Percentiles rank a stretch among this genome's conserved stretches.
These are phyloP conservation scores for Kitagawia praeruptora DNA, from an alignment of 129 eudicot species.

Conservation along the genomic window DNA sequence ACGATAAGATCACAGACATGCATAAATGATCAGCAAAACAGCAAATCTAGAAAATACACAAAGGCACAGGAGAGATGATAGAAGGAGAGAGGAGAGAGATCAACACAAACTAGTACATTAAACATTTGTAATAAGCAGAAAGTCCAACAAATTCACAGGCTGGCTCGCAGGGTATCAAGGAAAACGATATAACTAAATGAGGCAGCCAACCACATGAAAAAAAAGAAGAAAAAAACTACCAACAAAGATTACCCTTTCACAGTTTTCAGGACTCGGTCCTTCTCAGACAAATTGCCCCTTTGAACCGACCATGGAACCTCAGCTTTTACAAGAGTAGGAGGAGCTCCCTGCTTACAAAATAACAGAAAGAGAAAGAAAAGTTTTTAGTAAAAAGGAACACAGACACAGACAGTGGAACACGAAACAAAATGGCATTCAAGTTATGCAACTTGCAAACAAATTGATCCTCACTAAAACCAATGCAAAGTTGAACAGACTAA, in stretches of 20 bases:
- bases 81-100: not conserved
- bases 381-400: not conserved
- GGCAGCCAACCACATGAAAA: not conserved
- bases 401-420: not conserved
- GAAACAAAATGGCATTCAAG: not conserved
- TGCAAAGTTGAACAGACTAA: not conserved
- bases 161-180: not conserved
- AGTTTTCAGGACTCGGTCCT: constrained; percentile 84
- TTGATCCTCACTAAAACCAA: not conserved
- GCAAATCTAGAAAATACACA: not conserved
- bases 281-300: constrained; percentile 76
- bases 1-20: not conserved
- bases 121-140: not conserved
- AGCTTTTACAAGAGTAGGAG: constrained; percentile 80
- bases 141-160: not conserved
- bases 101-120: not conserved
- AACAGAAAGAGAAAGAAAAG: not conserved
- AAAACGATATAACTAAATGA: not conserved
- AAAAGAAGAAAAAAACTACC: not conserved
- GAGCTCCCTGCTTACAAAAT: constrained; percentile 44
- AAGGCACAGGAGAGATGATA: not conserved
- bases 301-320: constrained; percentile 96
- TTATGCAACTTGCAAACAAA: not conserved
- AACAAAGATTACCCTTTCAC: constrained; percentile 72
- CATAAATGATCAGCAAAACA: not conserved